Evolutionary conservation across 108 stramenopile genomes (phyloP).

Genomic region (Craspedostauros australis): DNA sequence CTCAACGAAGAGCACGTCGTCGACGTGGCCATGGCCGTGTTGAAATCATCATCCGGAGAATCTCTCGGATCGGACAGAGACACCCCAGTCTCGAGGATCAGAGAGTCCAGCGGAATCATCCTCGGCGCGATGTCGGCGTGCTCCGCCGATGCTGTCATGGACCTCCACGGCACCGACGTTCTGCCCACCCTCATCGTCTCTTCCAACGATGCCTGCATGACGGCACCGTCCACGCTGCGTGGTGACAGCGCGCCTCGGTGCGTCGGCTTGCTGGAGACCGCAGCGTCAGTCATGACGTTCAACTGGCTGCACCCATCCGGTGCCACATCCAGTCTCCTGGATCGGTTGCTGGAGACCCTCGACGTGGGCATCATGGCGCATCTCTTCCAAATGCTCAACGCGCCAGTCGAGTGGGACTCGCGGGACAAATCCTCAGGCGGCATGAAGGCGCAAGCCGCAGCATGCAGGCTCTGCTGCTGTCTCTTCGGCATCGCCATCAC

Average conservation of each 20-base stretch:
- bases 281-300: conserved; percentile 49
- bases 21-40: conserved; percentile 27
- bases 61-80: conserved; percentile 51
- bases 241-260: conserved; percentile 67
- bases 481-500: conserved; percentile 67
- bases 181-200: conserved; percentile 41
- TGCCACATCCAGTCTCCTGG: conserved; percentile 40
- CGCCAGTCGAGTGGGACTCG: conserved; percentile 58
- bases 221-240: conserved; percentile 42
- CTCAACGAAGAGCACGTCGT: conserved; percentile 40
- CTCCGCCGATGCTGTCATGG: conserved; percentile 55
- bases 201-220: conserved; percentile 45
- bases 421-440: conserved; percentile 51
- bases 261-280: conserved; percentile 60
- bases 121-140: conserved; percentile 52
- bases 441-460: conserved; percentile 46
- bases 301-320: conserved; percentile 53
- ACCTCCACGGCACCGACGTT: conserved; percentile 50
- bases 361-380: conserved; percentile 62
- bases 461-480: conserved; percentile 53
- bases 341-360: conserved; percentile 57
- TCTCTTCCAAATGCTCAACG: conserved; percentile 45
- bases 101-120: conserved; percentile 62
- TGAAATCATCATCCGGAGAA: conserved; percentile 42
- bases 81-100: conserved; percentile 51